Evolutionary conservation across 164 flowering plant species (phyloP).

Genomic region (Sextonia rubra): DNA sequence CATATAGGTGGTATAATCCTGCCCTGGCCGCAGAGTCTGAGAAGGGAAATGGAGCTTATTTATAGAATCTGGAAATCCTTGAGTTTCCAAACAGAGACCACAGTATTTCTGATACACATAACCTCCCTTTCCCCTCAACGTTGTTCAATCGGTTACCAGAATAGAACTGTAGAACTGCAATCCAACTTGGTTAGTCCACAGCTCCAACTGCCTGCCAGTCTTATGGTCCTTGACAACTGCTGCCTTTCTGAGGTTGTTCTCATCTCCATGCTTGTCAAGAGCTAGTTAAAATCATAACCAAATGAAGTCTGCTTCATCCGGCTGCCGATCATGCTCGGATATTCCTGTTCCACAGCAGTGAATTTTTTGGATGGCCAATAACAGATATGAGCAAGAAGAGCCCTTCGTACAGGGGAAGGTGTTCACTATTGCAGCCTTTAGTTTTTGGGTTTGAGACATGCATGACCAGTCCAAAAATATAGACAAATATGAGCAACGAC

Average conservation of each 20-base stretch:
- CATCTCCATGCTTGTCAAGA: slow-evolving; percentile 25
- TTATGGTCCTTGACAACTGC: slow-evolving; percentile 44
- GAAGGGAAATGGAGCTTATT: slow-evolving; percentile 88
- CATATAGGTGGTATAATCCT: slow-evolving; percentile 55
- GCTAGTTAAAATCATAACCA: slow-evolving; percentile 76
- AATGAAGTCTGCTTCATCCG: slow-evolving; percentile 36
- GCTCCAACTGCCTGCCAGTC: slow-evolving; percentile 54
- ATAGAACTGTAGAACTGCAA: slow-evolving; percentile 75
- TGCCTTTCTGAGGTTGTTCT: slow-evolving; percentile 27
- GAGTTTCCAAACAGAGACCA: slow-evolving; percentile 66
- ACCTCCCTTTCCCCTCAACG: slow-evolving; percentile 64
- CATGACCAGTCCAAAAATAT: background rate
- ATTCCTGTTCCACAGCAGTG: background rate
- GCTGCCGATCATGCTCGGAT: slow-evolving; percentile 36
- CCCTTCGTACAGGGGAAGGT: too few relatives aligned
- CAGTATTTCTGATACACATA: slow-evolving; percentile 37
- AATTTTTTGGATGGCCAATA: too few relatives aligned
- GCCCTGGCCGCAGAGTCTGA: slow-evolving; percentile 48
- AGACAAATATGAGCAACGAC: background rate
- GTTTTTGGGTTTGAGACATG: too few relatives aligned
- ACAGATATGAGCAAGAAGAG: too few relatives aligned
- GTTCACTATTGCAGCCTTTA: too few relatives aligned
- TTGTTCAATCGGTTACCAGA: slow-evolving; percentile 36
- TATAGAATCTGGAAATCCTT: slow-evolving; percentile 83
- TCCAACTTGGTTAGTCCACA: slow-evolving; percentile 53